Conservation (phyloP, 2,329 filamentous ascomycete species). For the Colletotrichum paranaense region DNA sequence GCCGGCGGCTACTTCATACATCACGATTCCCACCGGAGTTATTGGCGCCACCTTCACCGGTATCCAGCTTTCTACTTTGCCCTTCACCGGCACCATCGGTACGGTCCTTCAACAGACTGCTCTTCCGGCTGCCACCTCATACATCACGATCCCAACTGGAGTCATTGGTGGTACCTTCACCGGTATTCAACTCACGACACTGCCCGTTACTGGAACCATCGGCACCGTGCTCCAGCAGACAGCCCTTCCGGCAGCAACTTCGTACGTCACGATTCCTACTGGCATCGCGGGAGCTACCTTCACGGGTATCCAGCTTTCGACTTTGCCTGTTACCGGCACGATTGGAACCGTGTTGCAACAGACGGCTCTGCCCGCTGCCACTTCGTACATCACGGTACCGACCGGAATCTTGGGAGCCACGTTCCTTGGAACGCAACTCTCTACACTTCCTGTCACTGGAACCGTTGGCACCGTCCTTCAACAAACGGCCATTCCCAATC, state of each 20-base stretch:
- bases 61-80: background rate
- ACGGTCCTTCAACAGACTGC: background rate
- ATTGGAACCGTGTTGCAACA: background rate
- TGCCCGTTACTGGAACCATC: background rate
- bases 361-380: background rate
- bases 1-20: slow-evolving; percentile 5
- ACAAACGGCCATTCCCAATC: background rate
- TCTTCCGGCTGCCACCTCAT: background rate
- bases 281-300: background rate
- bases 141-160: background rate
- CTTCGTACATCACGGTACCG: background rate
- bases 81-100: background rate
- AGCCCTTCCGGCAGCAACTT: background rate
- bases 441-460: background rate
- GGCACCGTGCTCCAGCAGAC: background rate
- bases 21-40: slow-evolving; percentile 4
- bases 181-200: background rate
- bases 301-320: background rate
- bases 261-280: background rate
- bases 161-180: background rate
- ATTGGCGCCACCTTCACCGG: slow-evolving; percentile 6
- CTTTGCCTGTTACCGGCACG: background rate
- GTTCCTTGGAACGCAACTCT: background rate
- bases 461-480: too few relatives aligned
- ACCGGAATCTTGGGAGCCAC: background rate